These are phyloP conservation scores for Trametes punicea DNA, from an alignment of 768 basidiomycete species.

Conservation along the genomic window DNA sequence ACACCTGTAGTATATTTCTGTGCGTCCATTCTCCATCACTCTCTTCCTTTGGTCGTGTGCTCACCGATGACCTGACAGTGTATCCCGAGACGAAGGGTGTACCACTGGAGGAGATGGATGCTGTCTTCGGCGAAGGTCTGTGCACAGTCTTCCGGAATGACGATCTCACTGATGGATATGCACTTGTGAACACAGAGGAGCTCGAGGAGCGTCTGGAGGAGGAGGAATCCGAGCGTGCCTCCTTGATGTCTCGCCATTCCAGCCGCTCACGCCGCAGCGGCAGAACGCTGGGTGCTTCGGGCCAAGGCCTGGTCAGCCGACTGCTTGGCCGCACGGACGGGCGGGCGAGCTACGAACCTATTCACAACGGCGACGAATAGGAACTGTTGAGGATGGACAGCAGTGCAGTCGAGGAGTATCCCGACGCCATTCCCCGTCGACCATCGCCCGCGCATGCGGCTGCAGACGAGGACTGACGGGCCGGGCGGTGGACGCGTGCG, in stretches of 20 bases:
- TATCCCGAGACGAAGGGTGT: conserved; percentile 87
- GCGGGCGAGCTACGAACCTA: conserved; percentile 45
- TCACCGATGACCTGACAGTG: conserved; percentile 40
- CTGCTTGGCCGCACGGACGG: conserved; percentile 41
- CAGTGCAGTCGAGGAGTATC: conserved; percentile 28
- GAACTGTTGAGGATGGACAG: conserved; percentile 53
- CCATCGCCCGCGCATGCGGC: conserved; percentile 7
- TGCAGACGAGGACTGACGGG: conserved; percentile 5
- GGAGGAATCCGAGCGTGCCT: conserved; percentile 55
- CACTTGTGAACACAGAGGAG: conserved; percentile 31
- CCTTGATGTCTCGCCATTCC: conserved; percentile 43
- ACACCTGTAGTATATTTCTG: conserved; percentile 69
- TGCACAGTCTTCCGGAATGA: not conserved
- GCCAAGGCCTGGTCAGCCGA: conserved; percentile 48
- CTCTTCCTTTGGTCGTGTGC: not conserved
- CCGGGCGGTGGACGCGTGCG: not conserved
- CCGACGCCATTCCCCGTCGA: conserved; percentile 23
- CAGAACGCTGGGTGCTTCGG: conserved; percentile 23
- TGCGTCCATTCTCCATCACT: conserved; percentile 37
- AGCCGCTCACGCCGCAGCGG: conserved; percentile 31
- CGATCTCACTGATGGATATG: not conserved
- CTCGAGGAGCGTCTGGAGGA: conserved; percentile 63
- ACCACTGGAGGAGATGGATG: conserved; percentile 88
- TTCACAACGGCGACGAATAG: conserved; percentile 50
- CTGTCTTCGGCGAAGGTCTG: conserved; percentile 84